Conservation (phyloP, 495 filamentous ascomycete genomes). For the Penicillium ochrochloron region DNA sequence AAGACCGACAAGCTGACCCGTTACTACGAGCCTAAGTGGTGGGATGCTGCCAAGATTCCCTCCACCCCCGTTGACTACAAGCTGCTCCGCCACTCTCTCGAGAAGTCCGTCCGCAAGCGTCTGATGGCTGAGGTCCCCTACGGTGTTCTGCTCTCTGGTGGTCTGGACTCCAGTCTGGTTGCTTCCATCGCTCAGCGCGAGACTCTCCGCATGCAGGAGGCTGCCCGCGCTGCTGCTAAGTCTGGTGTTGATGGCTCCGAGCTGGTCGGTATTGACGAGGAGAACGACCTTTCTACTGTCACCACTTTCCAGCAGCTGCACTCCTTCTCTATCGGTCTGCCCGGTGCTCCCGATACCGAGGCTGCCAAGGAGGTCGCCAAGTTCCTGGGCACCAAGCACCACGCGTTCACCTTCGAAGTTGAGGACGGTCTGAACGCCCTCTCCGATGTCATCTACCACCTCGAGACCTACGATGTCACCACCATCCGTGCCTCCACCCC, state of each 20-base stretch:
- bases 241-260: slow-evolving; percentile 61
- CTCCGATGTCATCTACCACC: slow-evolving; percentile 95
- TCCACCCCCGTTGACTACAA: slow-evolving; percentile 81
- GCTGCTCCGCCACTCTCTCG: slow-evolving; percentile 75
- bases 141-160: slow-evolving; percentile 92
- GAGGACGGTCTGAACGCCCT: slow-evolving; percentile 96
- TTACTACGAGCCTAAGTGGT: slow-evolving; percentile 93
- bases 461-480: slow-evolving; percentile 97
- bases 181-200: slow-evolving; percentile 95
- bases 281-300: slow-evolving; percentile 85
- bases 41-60: slow-evolving; percentile 80
- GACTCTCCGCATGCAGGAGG: slow-evolving; percentile 73
- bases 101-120: slow-evolving; percentile 91
- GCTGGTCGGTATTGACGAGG: slow-evolving; percentile 92
- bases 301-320: slow-evolving; percentile 92
- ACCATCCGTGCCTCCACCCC: slow-evolving; percentile 98
- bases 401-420: slow-evolving; percentile 96
- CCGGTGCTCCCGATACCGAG: slow-evolving; percentile 84
- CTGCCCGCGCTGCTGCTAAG: slow-evolving; percentile 43
- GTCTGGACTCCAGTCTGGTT: slow-evolving; percentile 92
- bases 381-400: slow-evolving; percentile 96
- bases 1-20: slow-evolving; percentile 76
- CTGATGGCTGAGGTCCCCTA: slow-evolving; percentile 99
- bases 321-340: slow-evolving; percentile 97
- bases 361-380: slow-evolving; percentile 89